Evolutionary conservation across 2,329 filamentous ascomycete genomes (phyloP), one percentile per base, ranked within the genome.

Genomic region (Alternaria gaisen): DNA sequence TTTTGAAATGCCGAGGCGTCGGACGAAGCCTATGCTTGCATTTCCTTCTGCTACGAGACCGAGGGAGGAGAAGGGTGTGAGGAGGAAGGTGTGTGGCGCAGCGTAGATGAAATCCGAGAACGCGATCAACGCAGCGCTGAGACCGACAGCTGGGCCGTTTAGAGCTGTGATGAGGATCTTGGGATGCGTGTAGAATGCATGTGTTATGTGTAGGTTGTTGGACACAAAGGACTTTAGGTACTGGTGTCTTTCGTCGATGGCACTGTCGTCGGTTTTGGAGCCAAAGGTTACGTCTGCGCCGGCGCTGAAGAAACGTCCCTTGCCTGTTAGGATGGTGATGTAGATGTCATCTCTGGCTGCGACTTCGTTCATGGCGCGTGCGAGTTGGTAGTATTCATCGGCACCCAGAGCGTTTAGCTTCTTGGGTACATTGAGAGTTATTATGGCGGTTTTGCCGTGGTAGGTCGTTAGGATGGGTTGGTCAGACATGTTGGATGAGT

Each of bases 61-160:
- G 1, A 98, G 86, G 1, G 91, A 94, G 5, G 90, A 90, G 81
- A 98, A 98, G 4, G 95, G 95, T 1, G 94, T 97, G 26, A 98
- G 88, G 26, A 98, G 84, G 80, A 93, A 99, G 30, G 93, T 83
- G 69, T 91, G 86, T 0, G 94, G 93, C 0, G 90, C 85, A 5
- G 75, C 89, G 84, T 98, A 98, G 77, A 98, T 87, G 83, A 98
- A 98, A 83, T 98, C 95, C 24, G 91, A 91, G 78, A 92, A 91
- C 28, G 89, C 90, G 59, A 93, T 83, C 0, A 98, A 81, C 0
- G 94, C 94, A 1, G 94, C 95, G 2, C 91, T 91, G 32, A 98
- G 89, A 6, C 95, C 95, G 54, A 99, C 86, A 11, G 89, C 93
- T 6, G 95, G 95, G 3, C 94, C 95, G 81, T 98, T 98, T 67